Evolutionary conservation across 2,329 filamentous ascomycete genomes (phyloP).

Genomic region (Colletotrichum theobromicola): DNA sequence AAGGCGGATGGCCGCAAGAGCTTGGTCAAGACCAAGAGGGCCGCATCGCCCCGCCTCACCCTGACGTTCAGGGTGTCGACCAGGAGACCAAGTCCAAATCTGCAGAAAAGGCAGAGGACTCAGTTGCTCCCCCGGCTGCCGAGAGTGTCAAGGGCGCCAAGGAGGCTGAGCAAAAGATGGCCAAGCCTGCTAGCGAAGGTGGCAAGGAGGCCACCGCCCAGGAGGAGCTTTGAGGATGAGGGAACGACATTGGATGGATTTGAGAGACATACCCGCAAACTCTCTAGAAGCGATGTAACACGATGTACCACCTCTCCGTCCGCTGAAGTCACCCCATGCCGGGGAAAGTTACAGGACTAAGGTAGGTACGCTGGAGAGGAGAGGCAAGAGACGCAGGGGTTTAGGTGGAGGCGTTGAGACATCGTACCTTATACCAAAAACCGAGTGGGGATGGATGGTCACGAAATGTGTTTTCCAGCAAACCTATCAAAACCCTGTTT

Average conservation of each 20-base stretch:
- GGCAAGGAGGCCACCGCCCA: conserved; percentile 60
- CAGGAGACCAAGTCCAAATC: conserved; percentile 61
- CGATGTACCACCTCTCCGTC: not conserved
- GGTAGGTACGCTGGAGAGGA: not conserved
- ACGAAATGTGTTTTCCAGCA: not conserved
- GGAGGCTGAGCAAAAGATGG: conserved; percentile 57
- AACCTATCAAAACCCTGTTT: not conserved
- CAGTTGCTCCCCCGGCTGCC: conserved; percentile 42
- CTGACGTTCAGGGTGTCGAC: conserved; percentile 66
- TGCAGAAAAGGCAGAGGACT: conserved; percentile 40
- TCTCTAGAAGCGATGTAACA: not conserved
- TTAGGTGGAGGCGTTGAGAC: not conserved
- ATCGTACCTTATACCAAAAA: not conserved
- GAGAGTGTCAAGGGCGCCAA: conserved; percentile 64
- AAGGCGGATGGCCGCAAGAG: conserved; percentile 41
- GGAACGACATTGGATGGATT: not conserved
- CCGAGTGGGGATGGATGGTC: not conserved
- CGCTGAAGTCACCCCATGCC: not conserved
- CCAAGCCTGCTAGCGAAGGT: conserved; percentile 66
- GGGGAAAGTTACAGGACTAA: not conserved
- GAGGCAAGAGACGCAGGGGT: not conserved
- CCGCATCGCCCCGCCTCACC: conserved; percentile 62
- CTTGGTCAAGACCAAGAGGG: conserved; percentile 31
- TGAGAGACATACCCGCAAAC: not conserved
- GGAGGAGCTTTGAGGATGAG: conserved; percentile 39